A percentile compares a stretch with the other conserved stretches of the same genome.
phyloP scores from a whole-genome alignment of 169 alveolate species.

The Eimeria acervulina region DNA sequence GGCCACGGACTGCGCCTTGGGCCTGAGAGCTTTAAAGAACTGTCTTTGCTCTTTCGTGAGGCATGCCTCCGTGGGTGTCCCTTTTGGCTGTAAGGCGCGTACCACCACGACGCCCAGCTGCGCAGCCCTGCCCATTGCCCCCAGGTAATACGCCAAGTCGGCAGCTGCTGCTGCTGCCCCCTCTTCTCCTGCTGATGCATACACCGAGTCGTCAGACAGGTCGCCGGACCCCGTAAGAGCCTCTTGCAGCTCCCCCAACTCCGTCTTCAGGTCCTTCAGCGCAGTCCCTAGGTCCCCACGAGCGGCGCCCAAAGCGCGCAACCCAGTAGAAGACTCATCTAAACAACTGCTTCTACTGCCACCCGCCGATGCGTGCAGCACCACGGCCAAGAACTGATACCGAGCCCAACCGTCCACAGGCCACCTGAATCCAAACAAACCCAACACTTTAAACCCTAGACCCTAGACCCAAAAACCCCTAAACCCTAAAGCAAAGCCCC shows the following conservation, averaged over 20 bases:
- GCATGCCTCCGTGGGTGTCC: background rate
- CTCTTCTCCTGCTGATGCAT: constrained; percentile 22
- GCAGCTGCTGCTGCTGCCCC: constrained; percentile 51
- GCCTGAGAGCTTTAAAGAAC: constrained; percentile 53
- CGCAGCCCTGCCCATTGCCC: constrained; percentile 24
- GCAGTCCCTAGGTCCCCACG: constrained; percentile 33
- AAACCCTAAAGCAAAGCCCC: background rate
- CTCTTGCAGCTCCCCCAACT: constrained; percentile 51
- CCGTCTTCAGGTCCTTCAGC: constrained; percentile 64
- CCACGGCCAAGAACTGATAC: background rate
- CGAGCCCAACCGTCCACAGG: constrained; percentile 69
- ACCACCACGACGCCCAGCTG: constrained; percentile 27
- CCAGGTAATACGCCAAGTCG: constrained; percentile 49
- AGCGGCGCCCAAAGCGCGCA: background rate
- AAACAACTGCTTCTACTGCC: background rate
- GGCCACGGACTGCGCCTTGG: constrained; percentile 35
- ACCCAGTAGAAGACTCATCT: background rate
- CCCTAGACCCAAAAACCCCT: background rate
- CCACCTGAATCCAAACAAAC: constrained; percentile 45
- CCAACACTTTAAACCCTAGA: background rate
- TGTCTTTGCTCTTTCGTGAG: constrained; percentile 64
- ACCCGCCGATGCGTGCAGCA: constrained; percentile 28
- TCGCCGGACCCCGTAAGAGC: background rate
- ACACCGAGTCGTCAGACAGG: constrained; percentile 4
- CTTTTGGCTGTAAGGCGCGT: background rate